A percentile compares a stretch with the other conserved stretches of the same genome.
phyloP scores from a whole-genome alignment of 495 filamentous ascomycete species.

The Gamarada debralockiae region DNA sequence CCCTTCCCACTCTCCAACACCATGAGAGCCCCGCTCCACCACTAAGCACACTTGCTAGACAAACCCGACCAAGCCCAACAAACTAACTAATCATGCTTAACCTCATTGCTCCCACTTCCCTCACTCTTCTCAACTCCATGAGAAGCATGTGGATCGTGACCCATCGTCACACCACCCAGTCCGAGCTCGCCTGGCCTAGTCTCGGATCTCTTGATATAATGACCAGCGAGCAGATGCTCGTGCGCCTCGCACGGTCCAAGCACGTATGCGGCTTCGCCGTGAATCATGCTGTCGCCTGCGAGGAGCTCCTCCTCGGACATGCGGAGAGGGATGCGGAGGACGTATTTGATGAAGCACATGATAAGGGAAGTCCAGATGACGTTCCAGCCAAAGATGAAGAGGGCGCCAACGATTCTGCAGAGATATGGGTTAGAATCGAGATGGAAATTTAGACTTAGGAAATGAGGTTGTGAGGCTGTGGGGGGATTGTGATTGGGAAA shows the following conservation, averaged over 20 bases:
- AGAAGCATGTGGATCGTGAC: constrained; percentile 3
- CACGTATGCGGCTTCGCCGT: constrained; percentile 47
- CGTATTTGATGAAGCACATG: constrained; percentile 52
- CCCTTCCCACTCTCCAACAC: no score
- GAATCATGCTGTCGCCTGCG: constrained; percentile 46
- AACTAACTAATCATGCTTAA: constrained; percentile 10
- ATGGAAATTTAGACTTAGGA: background rate
- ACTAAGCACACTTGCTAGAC: no score
- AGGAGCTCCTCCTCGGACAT: constrained; percentile 44
- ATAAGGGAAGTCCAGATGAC: constrained; percentile 50
- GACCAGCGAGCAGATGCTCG: constrained; percentile 9
- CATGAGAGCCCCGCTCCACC: no score
- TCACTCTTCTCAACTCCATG: background rate
- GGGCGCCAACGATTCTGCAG: constrained; percentile 35
- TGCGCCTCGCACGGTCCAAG: constrained; percentile 21
- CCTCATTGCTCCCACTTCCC: background rate
- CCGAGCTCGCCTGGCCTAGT: constrained; percentile 6
- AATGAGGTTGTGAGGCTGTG: background rate
- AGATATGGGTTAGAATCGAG: background rate
- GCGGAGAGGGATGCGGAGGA: constrained; percentile 43
- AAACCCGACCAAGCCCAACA: no score
- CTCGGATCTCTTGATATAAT: constrained; percentile 9
- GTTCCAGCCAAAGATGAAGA: constrained; percentile 54
- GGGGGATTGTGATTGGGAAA: no score
- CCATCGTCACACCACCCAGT: constrained; percentile 11